Evolutionary conservation across 345 rosid genomes (phyloP).

Genomic region (Eucalyptus urophylla): DNA sequence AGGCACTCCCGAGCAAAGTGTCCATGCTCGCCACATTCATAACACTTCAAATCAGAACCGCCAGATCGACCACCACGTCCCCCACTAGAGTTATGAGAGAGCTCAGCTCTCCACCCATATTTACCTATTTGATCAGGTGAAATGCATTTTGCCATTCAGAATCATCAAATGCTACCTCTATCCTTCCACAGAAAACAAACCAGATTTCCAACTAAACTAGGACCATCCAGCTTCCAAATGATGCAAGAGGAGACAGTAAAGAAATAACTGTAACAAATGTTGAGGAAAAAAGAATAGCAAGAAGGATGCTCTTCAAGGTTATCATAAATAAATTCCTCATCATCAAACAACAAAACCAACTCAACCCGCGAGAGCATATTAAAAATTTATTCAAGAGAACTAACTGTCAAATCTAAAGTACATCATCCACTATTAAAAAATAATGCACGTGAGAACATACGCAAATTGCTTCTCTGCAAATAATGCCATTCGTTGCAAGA

Average conservation of each 20-base stretch:
- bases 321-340: not conserved
- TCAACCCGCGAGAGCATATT: not conserved
- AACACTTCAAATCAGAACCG: not conserved
- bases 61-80: not conserved
- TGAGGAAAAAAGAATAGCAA: not conserved
- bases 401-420: not conserved
- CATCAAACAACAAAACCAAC: not conserved
- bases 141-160: not conserved
- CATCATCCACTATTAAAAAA: not conserved
- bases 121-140: not conserved
- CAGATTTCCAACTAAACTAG: not conserved
- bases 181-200: not conserved
- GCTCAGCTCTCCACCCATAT: constrained; percentile 3
- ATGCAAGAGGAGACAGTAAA: not conserved
- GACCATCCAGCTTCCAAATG: not conserved
- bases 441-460: not conserved
- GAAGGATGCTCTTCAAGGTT: not conserved
- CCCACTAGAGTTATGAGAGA: not conserved
- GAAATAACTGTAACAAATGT: not conserved
- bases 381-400: not conserved
- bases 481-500: not conserved
- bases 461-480: not conserved
- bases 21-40: constrained; percentile 1
- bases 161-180: not conserved
- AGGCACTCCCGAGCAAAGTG: not conserved